A percentile compares a stretch with the other conserved stretches of the same genome.
Evolutionary conservation across 1,284 basidiomycete genomes (phyloP).

Genomic region (Fomitiporia mediterranea): DNA sequence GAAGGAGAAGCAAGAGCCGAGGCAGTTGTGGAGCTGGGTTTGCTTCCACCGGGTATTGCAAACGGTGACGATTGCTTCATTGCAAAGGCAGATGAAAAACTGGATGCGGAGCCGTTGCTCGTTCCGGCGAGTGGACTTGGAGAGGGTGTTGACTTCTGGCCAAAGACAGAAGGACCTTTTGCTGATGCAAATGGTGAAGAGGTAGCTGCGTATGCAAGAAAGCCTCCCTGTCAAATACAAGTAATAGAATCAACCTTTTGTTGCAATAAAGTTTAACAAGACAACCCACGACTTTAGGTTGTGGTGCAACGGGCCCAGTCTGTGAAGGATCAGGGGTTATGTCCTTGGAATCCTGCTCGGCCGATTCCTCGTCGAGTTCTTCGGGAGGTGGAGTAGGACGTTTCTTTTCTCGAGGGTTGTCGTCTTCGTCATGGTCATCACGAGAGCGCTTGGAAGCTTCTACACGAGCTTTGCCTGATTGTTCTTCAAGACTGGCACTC

Average conservation of each 20-base stretch:
- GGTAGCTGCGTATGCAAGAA: slow-evolving; percentile 17
- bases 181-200: slow-evolving; percentile 20
- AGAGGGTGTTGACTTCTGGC: slow-evolving; percentile 19
- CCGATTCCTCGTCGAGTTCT: slow-evolving; percentile 18
- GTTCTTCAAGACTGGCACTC: slow-evolving; percentile 25
- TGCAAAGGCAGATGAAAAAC: slow-evolving; percentile 12
- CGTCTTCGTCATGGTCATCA: slow-evolving; percentile 32
- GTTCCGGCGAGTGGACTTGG: slow-evolving; percentile 19
- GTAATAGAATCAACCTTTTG: neutral
- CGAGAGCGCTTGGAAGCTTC: slow-evolving; percentile 31
- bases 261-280: neutral
- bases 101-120: slow-evolving; percentile 17
- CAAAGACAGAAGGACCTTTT: slow-evolving; percentile 19
- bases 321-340: slow-evolving; percentile 31
- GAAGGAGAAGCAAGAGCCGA: slow-evolving; percentile 18
- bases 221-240: slow-evolving; percentile 14
- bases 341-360: slow-evolving; percentile 21
- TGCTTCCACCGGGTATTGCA: slow-evolving; percentile 13
- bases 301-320: slow-evolving; percentile 32
- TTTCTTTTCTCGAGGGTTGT: slow-evolving; percentile 27
- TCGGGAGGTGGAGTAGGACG: slow-evolving; percentile 20
- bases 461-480: slow-evolving; percentile 20
- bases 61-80: slow-evolving; percentile 18
- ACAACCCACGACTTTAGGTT: slow-evolving; percentile 17
- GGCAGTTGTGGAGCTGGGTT: neutral